Conservation (phyloP, 805 yeast species). For the Danielia oregonensis region DNA sequence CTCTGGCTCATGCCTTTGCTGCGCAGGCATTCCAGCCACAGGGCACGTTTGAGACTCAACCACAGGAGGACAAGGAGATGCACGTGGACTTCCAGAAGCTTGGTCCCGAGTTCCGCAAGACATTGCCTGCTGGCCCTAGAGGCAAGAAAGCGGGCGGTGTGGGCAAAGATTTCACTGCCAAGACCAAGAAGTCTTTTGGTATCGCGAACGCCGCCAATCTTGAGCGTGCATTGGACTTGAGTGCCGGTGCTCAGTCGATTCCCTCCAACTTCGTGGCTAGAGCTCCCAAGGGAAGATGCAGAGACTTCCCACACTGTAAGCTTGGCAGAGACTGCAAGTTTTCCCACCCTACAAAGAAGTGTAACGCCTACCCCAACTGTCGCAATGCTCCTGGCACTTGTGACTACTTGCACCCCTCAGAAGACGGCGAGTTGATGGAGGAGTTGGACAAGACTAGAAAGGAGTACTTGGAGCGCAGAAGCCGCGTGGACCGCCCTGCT, state of each 20-base stretch:
- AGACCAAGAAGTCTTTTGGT: constrained; percentile 27
- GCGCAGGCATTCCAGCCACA: not conserved
- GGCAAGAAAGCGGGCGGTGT: constrained; percentile 9
- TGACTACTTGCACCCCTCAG: constrained; percentile 77
- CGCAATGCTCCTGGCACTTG: constrained; percentile 80
- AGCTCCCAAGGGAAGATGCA: constrained; percentile 63
- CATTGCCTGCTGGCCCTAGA: constrained; percentile 3
- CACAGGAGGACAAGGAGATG: constrained; percentile 2
- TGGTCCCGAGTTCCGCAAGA: constrained; percentile 4
- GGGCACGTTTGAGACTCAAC: not conserved
- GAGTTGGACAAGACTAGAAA: constrained; percentile 62
- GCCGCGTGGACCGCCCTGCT: constrained; percentile 17
- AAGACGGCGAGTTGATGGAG: constrained; percentile 70
- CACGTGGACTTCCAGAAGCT: constrained; percentile 12
- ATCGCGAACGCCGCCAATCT: constrained; percentile 39
- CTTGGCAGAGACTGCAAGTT: constrained; percentile 65
- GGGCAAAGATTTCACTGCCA: constrained; percentile 15
- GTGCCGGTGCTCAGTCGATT: constrained; percentile 19
- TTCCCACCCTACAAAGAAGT: constrained; percentile 76
- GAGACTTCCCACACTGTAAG: constrained; percentile 67
- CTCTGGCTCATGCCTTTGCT: not conserved
- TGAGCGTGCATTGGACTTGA: constrained; percentile 38
- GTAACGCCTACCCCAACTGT: constrained; percentile 75
- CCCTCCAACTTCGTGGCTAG: constrained; percentile 37
- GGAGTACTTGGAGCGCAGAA: constrained; percentile 43